Conservation (phyloP, 306 rosid species). For the Lathyrus tuberosus region DNA sequence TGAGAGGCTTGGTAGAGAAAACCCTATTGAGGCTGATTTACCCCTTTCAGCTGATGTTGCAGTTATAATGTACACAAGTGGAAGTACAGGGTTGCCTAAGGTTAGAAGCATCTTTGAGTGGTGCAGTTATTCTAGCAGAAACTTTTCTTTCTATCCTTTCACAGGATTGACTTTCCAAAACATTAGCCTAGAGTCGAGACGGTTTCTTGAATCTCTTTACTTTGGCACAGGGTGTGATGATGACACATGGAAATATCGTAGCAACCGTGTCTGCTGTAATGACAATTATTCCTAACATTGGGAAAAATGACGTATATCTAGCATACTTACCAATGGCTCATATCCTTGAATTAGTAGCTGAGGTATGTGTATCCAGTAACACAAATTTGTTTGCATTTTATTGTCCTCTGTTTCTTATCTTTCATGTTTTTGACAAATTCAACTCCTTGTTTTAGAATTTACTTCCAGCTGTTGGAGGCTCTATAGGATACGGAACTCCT, state of each 20-base stretch:
- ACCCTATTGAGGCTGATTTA: conserved; percentile 66
- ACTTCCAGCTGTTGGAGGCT: conserved; percentile 80
- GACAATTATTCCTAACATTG: conserved; percentile 84
- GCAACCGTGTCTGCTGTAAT: conserved; percentile 85
- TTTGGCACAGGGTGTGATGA: conserved; percentile 88
- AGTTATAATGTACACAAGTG: conserved; percentile 99
- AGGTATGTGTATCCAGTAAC: conserved; percentile 58
- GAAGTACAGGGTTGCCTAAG: conserved; percentile 98
- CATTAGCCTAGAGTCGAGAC: not conserved
- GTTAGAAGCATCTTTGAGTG: conserved; percentile 54
- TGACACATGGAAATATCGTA: conserved; percentile 93
- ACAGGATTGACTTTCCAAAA: no score
- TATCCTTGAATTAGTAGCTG: conserved; percentile 95
- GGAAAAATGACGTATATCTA: conserved; percentile 73
- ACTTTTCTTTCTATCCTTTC: conserved; percentile 9
- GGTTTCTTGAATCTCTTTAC: conserved; percentile 20
- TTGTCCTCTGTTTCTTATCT: conserved; percentile 13
- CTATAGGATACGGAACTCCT: conserved; percentile 93
- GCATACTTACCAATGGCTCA: conserved; percentile 97
- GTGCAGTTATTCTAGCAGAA: conserved; percentile 18
- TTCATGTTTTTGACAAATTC: conserved; percentile 42
- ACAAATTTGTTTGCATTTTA: conserved; percentile 11
- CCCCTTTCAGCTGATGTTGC: conserved; percentile 88
- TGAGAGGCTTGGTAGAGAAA: conserved; percentile 69
- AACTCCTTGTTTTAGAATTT: conserved; percentile 59